phyloP scores from a whole-genome alignment of 805 yeast genomes.

The Candida sphagnicola region DNA sequence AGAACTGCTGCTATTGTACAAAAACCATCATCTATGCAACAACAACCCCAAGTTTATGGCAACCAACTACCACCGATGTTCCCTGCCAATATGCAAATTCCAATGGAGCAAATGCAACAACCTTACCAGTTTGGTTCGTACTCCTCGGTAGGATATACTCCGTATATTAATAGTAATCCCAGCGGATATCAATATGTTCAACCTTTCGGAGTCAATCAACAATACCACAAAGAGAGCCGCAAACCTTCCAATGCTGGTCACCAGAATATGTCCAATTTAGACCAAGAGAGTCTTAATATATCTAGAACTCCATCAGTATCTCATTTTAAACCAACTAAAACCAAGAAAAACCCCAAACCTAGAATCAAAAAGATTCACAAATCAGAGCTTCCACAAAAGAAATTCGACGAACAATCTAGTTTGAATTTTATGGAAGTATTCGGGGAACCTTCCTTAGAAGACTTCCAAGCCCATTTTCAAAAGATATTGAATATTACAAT shows the following conservation, averaged over 20 bases:
- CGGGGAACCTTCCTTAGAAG: slow-evolving; percentile 23
- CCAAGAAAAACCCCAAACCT: slow-evolving; percentile 34
- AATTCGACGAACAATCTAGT: neutral
- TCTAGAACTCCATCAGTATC: neutral
- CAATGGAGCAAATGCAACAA: slow-evolving; percentile 3
- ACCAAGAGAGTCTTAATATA: neutral
- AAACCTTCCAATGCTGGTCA: neutral
- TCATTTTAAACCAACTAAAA: slow-evolving; percentile 32
- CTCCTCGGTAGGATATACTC: neutral
- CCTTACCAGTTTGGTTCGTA: slow-evolving; percentile 1
- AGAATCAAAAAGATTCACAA: slow-evolving; percentile 30
- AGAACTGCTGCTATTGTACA: no score
- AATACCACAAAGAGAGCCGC: neutral
- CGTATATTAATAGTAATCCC: slow-evolving; percentile 3
- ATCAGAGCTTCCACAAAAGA: slow-evolving; percentile 1
- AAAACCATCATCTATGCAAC: neutral
- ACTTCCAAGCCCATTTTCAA: slow-evolving; percentile 19
- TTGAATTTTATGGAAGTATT: slow-evolving; percentile 3
- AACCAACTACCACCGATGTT: slow-evolving; percentile 1
- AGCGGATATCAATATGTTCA: slow-evolving; percentile 2
- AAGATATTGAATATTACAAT: slow-evolving; percentile 16
- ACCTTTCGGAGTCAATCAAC: neutral
- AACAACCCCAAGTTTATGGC: neutral
- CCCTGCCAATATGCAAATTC: slow-evolving; percentile 3
- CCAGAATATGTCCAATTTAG: neutral